Base-by-base conservation (phyloP, 2,329 filamentous ascomycete genomes). In the Hymenoscyphus linearis region DNA sequence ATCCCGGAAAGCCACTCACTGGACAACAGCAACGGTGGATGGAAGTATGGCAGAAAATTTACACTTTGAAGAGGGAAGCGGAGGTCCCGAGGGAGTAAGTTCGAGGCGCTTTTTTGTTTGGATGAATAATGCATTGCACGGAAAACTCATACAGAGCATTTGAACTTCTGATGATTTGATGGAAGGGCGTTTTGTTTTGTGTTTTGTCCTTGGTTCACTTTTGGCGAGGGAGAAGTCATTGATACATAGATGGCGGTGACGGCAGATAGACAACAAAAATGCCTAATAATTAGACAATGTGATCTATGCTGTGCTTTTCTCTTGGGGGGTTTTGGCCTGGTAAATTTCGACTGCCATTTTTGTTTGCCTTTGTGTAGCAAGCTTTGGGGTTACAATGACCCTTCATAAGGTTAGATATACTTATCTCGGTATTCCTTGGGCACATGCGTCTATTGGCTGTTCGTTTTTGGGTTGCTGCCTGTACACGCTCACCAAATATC, bases 21-120 rank as follows among this genome's bases (percentile, higher is more conserved):
- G 78, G 82, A 26, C 86, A 89, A 70, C 87, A 91, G 68, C 83
- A 86, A 73, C 84, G 85, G 68, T 91, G 89, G 88, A 77, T 92
- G 57, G 86, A 88, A 58, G 78, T 89, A 27, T 92, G 87, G 87
- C 86, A 90, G 74, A 80, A 79, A 59, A 81, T 92, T 4, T 91
- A 58, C 25, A 58, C 57, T 22, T 36, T 58, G 47, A 58, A 58
- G 31, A 31, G 31, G 16, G 57, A 58, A 27, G 47, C n/a, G n/a
- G 57, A 53, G 12, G 57, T 14, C 13, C 26, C 26, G 25, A 34
- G 52, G 31, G 27, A 53, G 25, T 53, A 25, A 53, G 6, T 22
- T 50, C 9, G 44, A 9, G 18, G 2, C 22, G 6, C 18, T 10
- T 25, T 9, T 4, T 9, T 18, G 13, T 10, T 25, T 50, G 22